These are phyloP conservation scores for Cordyceps sp. DNA, from an alignment of 2,329 filamentous ascomycete genomes.

Conservation along the genomic window DNA sequence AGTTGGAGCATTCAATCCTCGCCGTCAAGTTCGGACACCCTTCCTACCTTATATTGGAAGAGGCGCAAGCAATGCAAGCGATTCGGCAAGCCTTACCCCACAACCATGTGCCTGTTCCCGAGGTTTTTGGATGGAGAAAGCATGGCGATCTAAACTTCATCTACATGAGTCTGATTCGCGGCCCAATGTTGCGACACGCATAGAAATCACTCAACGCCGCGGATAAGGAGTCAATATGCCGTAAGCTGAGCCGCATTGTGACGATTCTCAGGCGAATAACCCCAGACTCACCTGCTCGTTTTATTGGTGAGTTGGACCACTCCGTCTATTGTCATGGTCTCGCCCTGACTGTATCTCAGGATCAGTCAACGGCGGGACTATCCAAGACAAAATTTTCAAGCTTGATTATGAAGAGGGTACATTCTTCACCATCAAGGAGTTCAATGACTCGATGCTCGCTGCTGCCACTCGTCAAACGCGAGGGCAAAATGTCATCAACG, in stretches of 20 bases:
- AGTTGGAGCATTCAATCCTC: constrained; percentile 1
- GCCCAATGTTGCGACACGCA: constrained; percentile 6
- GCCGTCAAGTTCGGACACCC: constrained; percentile 3
- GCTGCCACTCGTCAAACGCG: constrained; percentile 6
- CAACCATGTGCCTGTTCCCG: constrained; percentile 5
- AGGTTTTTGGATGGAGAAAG: constrained; percentile 18
- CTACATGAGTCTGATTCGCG: constrained; percentile 7
- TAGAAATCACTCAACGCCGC: constrained; percentile 6
- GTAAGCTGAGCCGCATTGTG: not conserved
- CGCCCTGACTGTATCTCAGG: constrained; percentile 2
- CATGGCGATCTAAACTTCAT: constrained; percentile 4
- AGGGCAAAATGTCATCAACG: constrained; percentile 2
- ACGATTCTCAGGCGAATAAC: not conserved
- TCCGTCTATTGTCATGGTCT: not conserved
- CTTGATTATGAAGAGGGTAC: constrained; percentile 7
- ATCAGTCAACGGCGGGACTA: constrained; percentile 7
- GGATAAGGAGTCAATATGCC: constrained; percentile 6
- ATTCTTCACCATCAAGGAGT: constrained; percentile 5
- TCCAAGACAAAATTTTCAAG: constrained; percentile 9
- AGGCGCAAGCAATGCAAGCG: constrained; percentile 3
- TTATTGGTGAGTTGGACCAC: constrained; percentile 4
- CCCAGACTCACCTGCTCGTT: constrained; percentile 3
- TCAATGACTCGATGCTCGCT: constrained; percentile 8
- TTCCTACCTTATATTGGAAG: constrained; percentile 3
- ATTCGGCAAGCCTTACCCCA: constrained; percentile 4